Conservation (phyloP, 331 rosid genomes). For the Dryas integrifolia region DNA sequence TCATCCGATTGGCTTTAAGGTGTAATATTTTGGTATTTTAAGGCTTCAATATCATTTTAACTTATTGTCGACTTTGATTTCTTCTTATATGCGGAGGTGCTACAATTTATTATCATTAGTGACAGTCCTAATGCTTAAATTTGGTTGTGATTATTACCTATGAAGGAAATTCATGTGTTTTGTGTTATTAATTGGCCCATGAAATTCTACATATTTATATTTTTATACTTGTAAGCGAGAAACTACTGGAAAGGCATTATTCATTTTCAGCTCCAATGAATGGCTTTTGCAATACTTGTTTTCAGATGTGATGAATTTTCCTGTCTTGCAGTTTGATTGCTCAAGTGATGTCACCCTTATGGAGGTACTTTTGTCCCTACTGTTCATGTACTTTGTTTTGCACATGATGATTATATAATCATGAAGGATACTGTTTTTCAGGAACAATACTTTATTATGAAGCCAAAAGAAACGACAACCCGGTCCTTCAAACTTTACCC, state of each 20-base stretch:
- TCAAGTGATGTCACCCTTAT: slow-evolving; percentile 76
- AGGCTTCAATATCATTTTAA: not conserved
- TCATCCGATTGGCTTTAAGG: not conserved
- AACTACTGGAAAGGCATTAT: not conserved
- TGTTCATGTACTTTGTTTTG: not conserved
- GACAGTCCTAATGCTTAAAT: not conserved
- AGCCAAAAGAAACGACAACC: slow-evolving; percentile 60
- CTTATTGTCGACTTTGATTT: not conserved
- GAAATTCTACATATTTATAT: not conserved
- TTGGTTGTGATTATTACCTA: not conserved
- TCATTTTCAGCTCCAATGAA: not conserved
- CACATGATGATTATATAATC: not conserved
- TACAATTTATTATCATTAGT: not conserved
- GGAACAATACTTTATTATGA: slow-evolving; percentile 88
- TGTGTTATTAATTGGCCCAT: not conserved
- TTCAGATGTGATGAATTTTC: slow-evolving; percentile 29
- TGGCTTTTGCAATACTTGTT: slow-evolving; percentile 16
- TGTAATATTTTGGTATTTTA: not conserved
- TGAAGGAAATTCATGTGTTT: not conserved
- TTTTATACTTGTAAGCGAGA: not conserved
- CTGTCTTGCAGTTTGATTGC: slow-evolving; percentile 81
- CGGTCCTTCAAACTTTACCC: slow-evolving; percentile 77
- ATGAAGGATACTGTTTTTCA: slow-evolving; percentile 27
- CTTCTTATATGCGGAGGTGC: not conserved
- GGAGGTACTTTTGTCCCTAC: slow-evolving; percentile 59